Evolutionary conservation across 345 rosid species (phyloP).

Genomic region (Gossypium turneri): DNA sequence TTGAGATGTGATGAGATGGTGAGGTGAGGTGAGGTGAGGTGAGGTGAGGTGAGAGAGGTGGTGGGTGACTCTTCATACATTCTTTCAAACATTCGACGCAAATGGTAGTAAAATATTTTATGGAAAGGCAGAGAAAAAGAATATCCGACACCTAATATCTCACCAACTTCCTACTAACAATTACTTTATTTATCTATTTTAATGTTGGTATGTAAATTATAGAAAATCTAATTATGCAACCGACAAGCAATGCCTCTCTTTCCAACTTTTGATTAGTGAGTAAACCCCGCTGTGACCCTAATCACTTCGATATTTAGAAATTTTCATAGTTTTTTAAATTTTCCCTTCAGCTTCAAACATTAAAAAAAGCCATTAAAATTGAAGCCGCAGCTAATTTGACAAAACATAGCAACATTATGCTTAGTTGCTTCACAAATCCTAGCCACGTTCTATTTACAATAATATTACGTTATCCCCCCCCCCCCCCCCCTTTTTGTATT

Average conservation of each 20-base stretch:
- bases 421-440: not conserved
- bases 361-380: not conserved
- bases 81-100: no score
- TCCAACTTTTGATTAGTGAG: not conserved
- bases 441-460: not conserved
- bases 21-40: not conserved
- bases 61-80: no score
- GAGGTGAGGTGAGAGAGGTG: not conserved
- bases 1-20: not conserved
- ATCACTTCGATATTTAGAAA: not conserved
- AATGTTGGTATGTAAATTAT: no score
- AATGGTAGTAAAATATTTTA: no score
- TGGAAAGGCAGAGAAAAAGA: no score
- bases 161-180: no score
- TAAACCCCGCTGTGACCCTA: no score
- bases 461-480: not conserved
- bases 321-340: no score
- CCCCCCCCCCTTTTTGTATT: not conserved
- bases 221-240: no score
- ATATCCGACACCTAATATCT: no score
- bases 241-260: no score
- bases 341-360: not conserved
- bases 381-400: not conserved
- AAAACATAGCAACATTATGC: not conserved
- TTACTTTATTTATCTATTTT: no score